Percentiles rank a stretch among this genome's conserved stretches.
phyloP scores from a whole-genome alignment of 805 yeast species.

The Ogataea nakhonphanomensis region DNA sequence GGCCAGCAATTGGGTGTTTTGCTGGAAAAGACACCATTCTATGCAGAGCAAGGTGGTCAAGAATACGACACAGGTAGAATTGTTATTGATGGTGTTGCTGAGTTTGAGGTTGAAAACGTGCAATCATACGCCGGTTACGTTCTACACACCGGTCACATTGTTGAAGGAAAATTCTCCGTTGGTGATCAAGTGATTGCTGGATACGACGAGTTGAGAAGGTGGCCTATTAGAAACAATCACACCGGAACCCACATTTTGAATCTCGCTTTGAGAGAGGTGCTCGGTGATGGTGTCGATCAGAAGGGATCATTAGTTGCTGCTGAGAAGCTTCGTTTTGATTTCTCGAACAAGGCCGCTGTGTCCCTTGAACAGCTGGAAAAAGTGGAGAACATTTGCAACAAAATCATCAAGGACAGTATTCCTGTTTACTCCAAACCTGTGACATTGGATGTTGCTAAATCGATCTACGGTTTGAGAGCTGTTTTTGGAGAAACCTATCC shows the following conservation, averaged over 20 bases:
- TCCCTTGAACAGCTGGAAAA: constrained; percentile 63
- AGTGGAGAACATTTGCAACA: constrained; percentile 73
- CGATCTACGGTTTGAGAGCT: constrained; percentile 86
- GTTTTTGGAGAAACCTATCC: constrained; percentile 99
- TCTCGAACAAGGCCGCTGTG: constrained; percentile 87
- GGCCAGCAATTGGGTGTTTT: constrained; percentile 69
- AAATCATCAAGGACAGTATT: constrained; percentile 65
- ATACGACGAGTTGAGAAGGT: constrained; percentile 89
- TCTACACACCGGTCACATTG: constrained; percentile 84
- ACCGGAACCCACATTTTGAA: constrained; percentile 97
- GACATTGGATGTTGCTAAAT: constrained; percentile 64
- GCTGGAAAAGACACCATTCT: constrained; percentile 88
- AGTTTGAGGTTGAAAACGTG: constrained; percentile 87
- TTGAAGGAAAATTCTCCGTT: constrained; percentile 70
- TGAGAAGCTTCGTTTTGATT: constrained; percentile 94
- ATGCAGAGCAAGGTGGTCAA: constrained; percentile 99
- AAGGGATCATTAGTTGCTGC: constrained; percentile 96
- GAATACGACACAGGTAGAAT: constrained; percentile 93
- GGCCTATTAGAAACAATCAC: constrained; percentile 96
- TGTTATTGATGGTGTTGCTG: constrained; percentile 81
- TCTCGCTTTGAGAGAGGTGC: constrained; percentile 77
- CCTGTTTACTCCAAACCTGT: constrained; percentile 83
- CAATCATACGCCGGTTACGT: constrained; percentile 94
- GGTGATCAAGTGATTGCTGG: constrained; percentile 77
- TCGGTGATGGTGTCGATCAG: constrained; percentile 90